A percentile compares a stretch with the other conserved stretches of the same genome.
phyloP scores from a whole-genome alignment of 352 stramenopile genomes.

The Peronosclerospora sorghi region DNA sequence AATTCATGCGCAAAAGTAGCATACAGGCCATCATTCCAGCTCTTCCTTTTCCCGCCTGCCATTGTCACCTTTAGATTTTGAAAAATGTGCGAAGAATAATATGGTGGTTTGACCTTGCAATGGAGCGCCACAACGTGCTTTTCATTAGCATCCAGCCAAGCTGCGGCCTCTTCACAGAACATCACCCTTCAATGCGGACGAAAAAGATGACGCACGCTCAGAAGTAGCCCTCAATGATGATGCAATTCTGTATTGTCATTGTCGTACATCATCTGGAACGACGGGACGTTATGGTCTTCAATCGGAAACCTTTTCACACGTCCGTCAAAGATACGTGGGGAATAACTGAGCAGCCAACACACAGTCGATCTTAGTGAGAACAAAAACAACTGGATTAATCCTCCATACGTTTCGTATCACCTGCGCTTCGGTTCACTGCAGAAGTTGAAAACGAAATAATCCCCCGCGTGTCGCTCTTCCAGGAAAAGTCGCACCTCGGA shows the following conservation, averaged over 20 bases:
- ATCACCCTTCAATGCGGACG: slow-evolving; percentile 19
- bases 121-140: slow-evolving; percentile 48
- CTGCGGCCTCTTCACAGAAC: slow-evolving; percentile 63
- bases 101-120: slow-evolving; percentile 38
- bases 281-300: slow-evolving; percentile 67
- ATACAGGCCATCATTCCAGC: slow-evolving; percentile 76
- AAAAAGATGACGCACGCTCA: not conserved
- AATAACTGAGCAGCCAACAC: slow-evolving; percentile 26
- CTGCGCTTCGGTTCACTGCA: slow-evolving; percentile 42
- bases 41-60: slow-evolving; percentile 52
- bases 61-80: not conserved
- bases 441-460: slow-evolving; percentile 75
- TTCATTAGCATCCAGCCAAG: slow-evolving; percentile 36
- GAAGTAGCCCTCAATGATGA: not conserved
- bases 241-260: not conserved
- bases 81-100: not conserved
- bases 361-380: not conserved
- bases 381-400: not conserved
- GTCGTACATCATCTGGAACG: slow-evolving; percentile 49
- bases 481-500: slow-evolving; percentile 46
- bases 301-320: slow-evolving; percentile 46
- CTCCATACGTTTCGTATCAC: slow-evolving; percentile 9
- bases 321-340: slow-evolving; percentile 32
- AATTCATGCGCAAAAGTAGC: slow-evolving; percentile 58
- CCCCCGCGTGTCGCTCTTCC: slow-evolving; percentile 28